Evolutionary conservation across 805 yeast species (phyloP).

Genomic region (Candida vartiovaarae): DNA sequence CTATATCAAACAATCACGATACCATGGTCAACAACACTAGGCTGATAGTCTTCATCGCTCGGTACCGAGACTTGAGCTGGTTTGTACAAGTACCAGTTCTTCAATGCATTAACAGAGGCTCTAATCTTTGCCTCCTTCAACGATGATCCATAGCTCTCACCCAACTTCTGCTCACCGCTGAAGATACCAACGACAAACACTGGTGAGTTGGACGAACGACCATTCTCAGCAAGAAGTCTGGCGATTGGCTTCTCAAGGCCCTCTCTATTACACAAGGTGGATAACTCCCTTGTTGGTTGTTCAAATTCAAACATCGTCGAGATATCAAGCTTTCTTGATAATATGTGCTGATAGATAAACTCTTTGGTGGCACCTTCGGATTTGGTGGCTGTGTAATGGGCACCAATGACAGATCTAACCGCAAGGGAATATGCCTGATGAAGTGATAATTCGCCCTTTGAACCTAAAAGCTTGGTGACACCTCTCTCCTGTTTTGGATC

Average conservation of each 20-base stretch:
- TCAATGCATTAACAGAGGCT: slow-evolving; percentile 84
- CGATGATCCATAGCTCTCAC: slow-evolving; percentile 92
- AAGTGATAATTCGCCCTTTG: slow-evolving; percentile 20
- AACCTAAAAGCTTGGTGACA: slow-evolving; percentile 37
- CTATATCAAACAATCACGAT: slow-evolving; percentile 32
- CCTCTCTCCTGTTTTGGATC: slow-evolving; percentile 38
- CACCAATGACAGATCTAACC: slow-evolving; percentile 80
- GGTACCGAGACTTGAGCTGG: slow-evolving; percentile 64
- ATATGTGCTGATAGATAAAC: slow-evolving; percentile 67
- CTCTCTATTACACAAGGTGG: slow-evolving; percentile 70
- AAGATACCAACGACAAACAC: slow-evolving; percentile 89
- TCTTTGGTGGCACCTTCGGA: slow-evolving; percentile 51
- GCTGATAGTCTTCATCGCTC: slow-evolving; percentile 41
- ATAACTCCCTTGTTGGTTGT: slow-evolving; percentile 80
- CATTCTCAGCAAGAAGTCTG: slow-evolving; percentile 86
- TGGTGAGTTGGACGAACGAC: slow-evolving; percentile 78
- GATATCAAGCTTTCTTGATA: slow-evolving; percentile 78
- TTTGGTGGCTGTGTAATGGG: slow-evolving; percentile 61
- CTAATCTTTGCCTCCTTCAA: slow-evolving; percentile 87
- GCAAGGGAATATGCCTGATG: slow-evolving; percentile 48
- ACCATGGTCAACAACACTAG: slow-evolving; percentile 37
- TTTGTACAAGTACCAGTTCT: slow-evolving; percentile 86
- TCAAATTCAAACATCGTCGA: slow-evolving; percentile 69
- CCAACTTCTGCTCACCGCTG: slow-evolving; percentile 72
- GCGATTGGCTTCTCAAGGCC: slow-evolving; percentile 68